Conservation (phyloP, 78 protist species). For the Speleostelium caveatum region DNA sequence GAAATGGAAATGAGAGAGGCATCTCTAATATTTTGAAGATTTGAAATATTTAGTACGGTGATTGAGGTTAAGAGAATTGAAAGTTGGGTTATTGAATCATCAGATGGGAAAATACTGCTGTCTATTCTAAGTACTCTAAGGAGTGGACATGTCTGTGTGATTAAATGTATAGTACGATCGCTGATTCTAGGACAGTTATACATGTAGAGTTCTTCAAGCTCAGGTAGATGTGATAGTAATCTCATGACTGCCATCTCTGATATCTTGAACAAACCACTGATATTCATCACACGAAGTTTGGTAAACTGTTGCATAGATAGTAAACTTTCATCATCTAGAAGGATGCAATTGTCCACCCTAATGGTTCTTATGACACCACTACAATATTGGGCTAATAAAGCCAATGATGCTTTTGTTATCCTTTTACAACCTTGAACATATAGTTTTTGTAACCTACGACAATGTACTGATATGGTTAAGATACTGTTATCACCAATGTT, state of each 20-base stretch:
- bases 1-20: background rate
- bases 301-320: background rate
- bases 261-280: slow-evolving; percentile 17
- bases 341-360: slow-evolving; percentile 28
- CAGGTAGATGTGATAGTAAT: background rate
- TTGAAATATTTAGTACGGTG: background rate
- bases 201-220: slow-evolving; percentile 40
- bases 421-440: background rate
- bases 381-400: slow-evolving; percentile 21
- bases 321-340: slow-evolving; percentile 41
- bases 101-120: slow-evolving; percentile 21
- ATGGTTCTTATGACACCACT: background rate
- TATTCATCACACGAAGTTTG: background rate
- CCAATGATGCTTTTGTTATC: background rate
- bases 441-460: slow-evolving; percentile 1
- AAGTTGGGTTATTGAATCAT: background rate
- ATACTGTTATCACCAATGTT: background rate
- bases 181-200: slow-evolving; percentile 54
- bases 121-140: slow-evolving; percentile 36
- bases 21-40: slow-evolving; percentile 4
- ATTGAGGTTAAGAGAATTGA: background rate
- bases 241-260: slow-evolving; percentile 14
- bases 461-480: slow-evolving; percentile 18
- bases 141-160: background rate
- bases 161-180: slow-evolving; percentile 12